A percentile compares a stretch with the other conserved stretches of the same genome.
Evolutionary conservation across 2,329 filamentous ascomycete species (phyloP).

Genomic region (Sporothrix schenckii): DNA sequence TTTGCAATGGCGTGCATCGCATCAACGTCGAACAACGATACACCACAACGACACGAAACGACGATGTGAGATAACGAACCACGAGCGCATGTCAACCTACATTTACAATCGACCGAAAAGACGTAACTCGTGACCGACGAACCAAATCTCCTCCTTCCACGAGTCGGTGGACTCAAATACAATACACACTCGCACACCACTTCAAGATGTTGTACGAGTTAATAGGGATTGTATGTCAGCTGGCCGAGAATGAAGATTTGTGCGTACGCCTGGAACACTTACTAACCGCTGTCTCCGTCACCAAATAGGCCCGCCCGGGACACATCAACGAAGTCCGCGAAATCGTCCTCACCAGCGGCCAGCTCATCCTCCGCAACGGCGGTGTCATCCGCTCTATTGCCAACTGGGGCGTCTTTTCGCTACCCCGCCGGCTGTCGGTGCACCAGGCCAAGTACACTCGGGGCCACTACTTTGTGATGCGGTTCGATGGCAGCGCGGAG

Average conservation of each 20-base stretch:
- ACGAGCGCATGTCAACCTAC: no score
- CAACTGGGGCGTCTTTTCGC: slow-evolving; percentile 92
- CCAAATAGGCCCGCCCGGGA: slow-evolving; percentile 80
- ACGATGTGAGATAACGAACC: background rate
- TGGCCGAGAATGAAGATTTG: background rate
- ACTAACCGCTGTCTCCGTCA: background rate
- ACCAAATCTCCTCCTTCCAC: background rate
- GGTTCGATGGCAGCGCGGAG: slow-evolving; percentile 77
- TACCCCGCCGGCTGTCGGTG: slow-evolving; percentile 76
- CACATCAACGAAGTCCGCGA: slow-evolving; percentile 92
- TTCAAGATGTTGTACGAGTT: slow-evolving; percentile 88
- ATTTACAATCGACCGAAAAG: background rate
- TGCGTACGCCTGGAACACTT: background rate
- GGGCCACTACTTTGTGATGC: slow-evolving; percentile 97
- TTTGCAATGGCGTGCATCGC: background rate
- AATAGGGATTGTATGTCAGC: slow-evolving; percentile 79
- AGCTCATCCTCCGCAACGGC: slow-evolving; percentile 76
- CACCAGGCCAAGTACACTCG: slow-evolving; percentile 81
- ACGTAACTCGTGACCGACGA: background rate
- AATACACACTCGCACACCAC: background rate
- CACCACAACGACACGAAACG: background rate
- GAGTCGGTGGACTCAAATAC: background rate
- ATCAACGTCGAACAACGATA: background rate
- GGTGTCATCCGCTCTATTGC: slow-evolving; percentile 89
- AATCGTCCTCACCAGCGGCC: slow-evolving; percentile 84